phyloP scores from a whole-genome alignment of 495 filamentous ascomycete species.

The Lentithecium fluviatile region DNA sequence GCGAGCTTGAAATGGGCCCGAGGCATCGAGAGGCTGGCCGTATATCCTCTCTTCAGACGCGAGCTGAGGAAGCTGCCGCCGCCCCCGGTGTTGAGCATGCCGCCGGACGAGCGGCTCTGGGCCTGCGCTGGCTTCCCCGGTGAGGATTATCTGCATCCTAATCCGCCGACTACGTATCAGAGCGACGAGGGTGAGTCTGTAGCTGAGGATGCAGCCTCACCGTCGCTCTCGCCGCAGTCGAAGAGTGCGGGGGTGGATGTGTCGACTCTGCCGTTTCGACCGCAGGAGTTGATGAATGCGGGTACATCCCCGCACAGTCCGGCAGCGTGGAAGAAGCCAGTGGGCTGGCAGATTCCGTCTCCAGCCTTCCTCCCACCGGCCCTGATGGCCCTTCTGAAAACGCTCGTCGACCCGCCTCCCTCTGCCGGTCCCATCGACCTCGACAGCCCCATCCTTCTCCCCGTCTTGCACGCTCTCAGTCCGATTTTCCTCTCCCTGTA shows the following conservation, averaged over 20 bases:
- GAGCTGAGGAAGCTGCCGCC: slow-evolving; percentile 23
- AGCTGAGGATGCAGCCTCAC: slow-evolving; percentile 51
- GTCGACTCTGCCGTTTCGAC: slow-evolving; percentile 16
- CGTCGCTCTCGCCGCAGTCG: slow-evolving; percentile 79
- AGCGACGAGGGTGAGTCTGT: slow-evolving; percentile 46
- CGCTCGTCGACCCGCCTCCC: slow-evolving; percentile 14
- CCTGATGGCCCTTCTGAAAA: slow-evolving; percentile 14
- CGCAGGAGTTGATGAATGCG: slow-evolving; percentile 2
- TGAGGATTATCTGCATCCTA: neutral
- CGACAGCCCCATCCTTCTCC: slow-evolving; percentile 13
- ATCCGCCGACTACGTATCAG: slow-evolving; percentile 9
- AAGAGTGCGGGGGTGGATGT: neutral
- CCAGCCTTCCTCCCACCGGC: slow-evolving; percentile 29
- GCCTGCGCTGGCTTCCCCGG: neutral
- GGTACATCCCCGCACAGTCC: neutral
- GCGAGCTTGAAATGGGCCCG: slow-evolving; percentile 12
- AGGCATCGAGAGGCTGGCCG: slow-evolving; percentile 14
- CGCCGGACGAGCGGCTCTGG: neutral
- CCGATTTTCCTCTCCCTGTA: slow-evolving; percentile 31
- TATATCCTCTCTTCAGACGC: slow-evolving; percentile 12
- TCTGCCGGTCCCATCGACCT: slow-evolving; percentile 6
- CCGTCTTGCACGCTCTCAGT: slow-evolving; percentile 21
- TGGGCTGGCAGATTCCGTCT: slow-evolving; percentile 8
- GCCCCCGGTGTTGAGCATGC: slow-evolving; percentile 4
- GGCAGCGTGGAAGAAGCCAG: neutral